Conservation (phyloP, 306 rosid species). For the Prosopis cineraria region DNA sequence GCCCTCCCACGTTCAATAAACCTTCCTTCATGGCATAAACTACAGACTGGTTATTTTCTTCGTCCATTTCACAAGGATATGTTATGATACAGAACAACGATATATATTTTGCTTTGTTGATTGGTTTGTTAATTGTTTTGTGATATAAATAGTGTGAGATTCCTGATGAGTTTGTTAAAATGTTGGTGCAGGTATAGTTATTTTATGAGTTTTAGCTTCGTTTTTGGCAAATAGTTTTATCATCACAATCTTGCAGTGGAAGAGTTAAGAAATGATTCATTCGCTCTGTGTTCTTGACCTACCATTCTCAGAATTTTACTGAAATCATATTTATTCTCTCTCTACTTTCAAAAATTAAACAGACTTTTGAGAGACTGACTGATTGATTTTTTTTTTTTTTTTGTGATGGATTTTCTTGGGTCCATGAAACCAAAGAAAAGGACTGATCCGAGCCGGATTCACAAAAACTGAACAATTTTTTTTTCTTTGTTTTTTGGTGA, state of each 20-base stretch:
- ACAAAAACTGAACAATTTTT: too few species aligned
- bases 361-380: too few species aligned
- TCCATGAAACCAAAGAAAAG: too few species aligned
- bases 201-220: background rate
- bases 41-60: background rate
- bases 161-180: conserved; percentile 34
- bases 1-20: conserved; percentile 40
- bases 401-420: too few species aligned
- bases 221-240: conserved; percentile 9
- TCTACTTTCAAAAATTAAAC: background rate
- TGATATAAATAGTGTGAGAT: conserved; percentile 29
- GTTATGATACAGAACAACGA: conserved; percentile 23
- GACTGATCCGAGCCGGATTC: too few species aligned
- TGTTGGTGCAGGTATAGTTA: conserved; percentile 33
- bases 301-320: conserved; percentile 5
- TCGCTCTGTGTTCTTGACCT: conserved; percentile 42
- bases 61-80: background rate
- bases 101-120: conserved; percentile 1
- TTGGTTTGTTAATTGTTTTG: conserved; percentile 37
- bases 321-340: background rate
- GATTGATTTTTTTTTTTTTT: too few species aligned
- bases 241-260: conserved; percentile 44
- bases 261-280: conserved; percentile 35
- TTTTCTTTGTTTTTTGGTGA: too few species aligned
- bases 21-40: conserved; percentile 18